Base-by-base conservation (phyloP, 257 asterid genomes). In the Linaria vulgaris region DNA sequence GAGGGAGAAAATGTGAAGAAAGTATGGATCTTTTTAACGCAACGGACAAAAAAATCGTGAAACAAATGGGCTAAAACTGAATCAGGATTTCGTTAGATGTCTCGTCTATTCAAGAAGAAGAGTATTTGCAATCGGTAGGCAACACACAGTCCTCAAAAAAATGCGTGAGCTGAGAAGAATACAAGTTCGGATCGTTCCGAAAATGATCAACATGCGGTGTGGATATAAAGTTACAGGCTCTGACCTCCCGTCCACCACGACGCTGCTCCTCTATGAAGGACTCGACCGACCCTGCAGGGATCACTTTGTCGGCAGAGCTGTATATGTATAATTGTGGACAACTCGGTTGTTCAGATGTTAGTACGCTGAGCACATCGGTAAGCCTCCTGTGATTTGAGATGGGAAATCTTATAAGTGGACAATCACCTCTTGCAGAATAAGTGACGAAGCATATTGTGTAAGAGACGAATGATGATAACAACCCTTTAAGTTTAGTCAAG, bases 131-230 rank as follows among this genome's bases (percentile, higher is more conserved):
- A 74, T 69, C 20, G 11, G 71, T 27, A 2, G 34, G 77, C 68
- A 87, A 77, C 74, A 90, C 88, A 63, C 87, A 90, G 71, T 87
- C 91, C 74, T 90, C 94, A 69, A 90, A 72, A 73, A 87, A 85
- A 59, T 66, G 77, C 31, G 95, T 77, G 72, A 90, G 97, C 83
- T 90, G 95, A 56, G 95, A 80, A 76, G 95, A 79, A 76, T 90
- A 90, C 46, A 87, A 63, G 68, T 76, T 75, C 0, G 96, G 96
- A 53, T 87, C 86, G 22, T 85, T 85, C 38, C 95, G 82, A 66
- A 89, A 85, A 78, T 92, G 98, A 66, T 92, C 97, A 6, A 92
- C 97, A 71, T 87, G 98, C 23, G 98, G 97, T 2, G 96, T 86
- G 8, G 89, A 81, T 20, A 87, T 50, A 67, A 92, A 92, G 87